Evolutionary conservation across 2,329 filamentous ascomycete genomes (phyloP), one percentile per base, ranked within the genome.

Genomic region (Chaetomium globosum): DNA sequence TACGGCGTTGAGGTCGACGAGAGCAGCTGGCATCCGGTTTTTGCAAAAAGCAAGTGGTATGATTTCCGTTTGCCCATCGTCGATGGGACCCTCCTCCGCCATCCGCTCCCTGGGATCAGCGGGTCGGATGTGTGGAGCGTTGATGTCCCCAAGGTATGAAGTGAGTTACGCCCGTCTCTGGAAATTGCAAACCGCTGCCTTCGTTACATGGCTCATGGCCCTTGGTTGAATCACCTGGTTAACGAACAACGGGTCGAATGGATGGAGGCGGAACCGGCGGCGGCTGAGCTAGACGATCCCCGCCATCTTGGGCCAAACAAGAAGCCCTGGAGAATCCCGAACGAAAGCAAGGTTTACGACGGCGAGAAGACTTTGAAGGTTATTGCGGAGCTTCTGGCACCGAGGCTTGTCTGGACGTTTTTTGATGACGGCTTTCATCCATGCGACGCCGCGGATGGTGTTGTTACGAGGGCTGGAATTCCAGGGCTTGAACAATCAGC

Each of bases 141-240:
- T 19, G 65, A 66, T 19, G 46, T 55, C 13, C n/a, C 43, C 3
- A 7, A 8, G 8, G n/a, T 67, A 7, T 67, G 65, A 62, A n/a
- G 46, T 10, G 59, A 65, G 33, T 13, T 67, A 12, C 31, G 65
- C 2, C 48, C 57, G 16, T 23, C 33, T 3, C 4, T 65, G 10
- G 62, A 60, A 51, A 54, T 67, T 12, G 55, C 62, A 3, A 57
- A 65, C 21, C 58, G 65, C n/a, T 62, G 59, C 59, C 43, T 67
- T 9, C 23, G 43, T 26, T 16, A 46, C 36, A 59, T 67, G 61
- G 65, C 43, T 23, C 16, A 9, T 1, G 53, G 51, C 2, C 21
- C 16, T 23, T 67, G 48, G 51, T 30, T 67, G n/a, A 56, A 57
- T 16, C 13, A 59, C 4, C 1, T 64, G n/a, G 2, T 59, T 4